A percentile compares a stretch with the other conserved stretches of the same genome.
These are phyloP conservation scores for Leccinellum rugosiceps DNA, from an alignment of 768 basidiomycete species.

Conservation along the genomic window DNA sequence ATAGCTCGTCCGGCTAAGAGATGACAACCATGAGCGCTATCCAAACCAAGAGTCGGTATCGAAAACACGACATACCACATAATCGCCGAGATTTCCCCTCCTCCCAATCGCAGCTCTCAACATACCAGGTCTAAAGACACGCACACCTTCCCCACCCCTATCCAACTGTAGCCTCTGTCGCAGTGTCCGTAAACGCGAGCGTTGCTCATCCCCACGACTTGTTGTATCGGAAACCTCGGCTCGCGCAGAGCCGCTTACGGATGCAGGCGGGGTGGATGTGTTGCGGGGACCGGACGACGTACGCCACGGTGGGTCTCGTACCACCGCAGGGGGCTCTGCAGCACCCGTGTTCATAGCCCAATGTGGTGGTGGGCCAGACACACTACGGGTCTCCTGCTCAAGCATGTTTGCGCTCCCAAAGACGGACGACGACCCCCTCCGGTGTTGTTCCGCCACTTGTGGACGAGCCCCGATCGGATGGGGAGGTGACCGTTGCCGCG, in stretches of 20 bases:
- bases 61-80: conserved; percentile 44
- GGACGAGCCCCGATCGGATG: conserved; percentile 27
- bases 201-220: conserved; percentile 18
- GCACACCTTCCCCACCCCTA: conserved; percentile 17
- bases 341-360: conserved; percentile 9
- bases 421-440: conserved; percentile 6
- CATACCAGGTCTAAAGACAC: conserved; percentile 23
- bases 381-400: conserved; percentile 12
- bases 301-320: conserved; percentile 25
- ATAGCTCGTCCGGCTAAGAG: conserved; percentile 67
- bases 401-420: conserved; percentile 1
- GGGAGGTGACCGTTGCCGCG: conserved; percentile 23
- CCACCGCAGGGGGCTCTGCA: background rate
- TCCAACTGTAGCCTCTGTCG: conserved; percentile 31
- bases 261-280: conserved; percentile 1
- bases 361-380: background rate
- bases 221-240: conserved; percentile 2
- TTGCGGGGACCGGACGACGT: conserved; percentile 15
- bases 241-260: background rate
- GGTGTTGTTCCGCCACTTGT: conserved; percentile 14
- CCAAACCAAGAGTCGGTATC: background rate
- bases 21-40: conserved; percentile 2
- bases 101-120: conserved; percentile 21
- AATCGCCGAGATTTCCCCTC: conserved; percentile 39
- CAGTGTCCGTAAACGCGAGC: conserved; percentile 22